Conservation (phyloP, 208 protist genomes). For the Leishmania major region DNA sequence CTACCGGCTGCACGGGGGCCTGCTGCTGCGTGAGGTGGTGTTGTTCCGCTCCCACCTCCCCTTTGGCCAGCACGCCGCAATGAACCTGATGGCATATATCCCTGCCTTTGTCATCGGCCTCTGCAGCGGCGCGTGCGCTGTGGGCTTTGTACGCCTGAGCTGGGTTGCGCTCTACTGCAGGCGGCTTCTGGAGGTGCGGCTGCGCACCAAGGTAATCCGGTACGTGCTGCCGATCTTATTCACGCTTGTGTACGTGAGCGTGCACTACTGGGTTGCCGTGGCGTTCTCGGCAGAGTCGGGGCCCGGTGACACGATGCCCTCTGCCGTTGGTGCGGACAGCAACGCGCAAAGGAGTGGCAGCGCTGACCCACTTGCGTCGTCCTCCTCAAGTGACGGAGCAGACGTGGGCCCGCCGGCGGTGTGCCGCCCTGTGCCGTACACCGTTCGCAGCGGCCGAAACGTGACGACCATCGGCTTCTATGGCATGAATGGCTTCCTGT, state of each 20-base stretch:
- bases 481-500: slow-evolving; percentile 59
- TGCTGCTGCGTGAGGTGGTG: slow-evolving; percentile 42
- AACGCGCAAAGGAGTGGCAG: not conserved
- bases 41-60: slow-evolving; percentile 38
- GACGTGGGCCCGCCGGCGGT: slow-evolving; percentile 8
- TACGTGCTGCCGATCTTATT: slow-evolving; percentile 46
- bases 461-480: slow-evolving; percentile 55
- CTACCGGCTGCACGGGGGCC: slow-evolving; percentile 26
- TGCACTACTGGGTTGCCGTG: slow-evolving; percentile 43
- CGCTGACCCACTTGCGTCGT: not conserved
- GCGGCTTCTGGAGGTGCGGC: slow-evolving; percentile 36
- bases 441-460: slow-evolving; percentile 38
- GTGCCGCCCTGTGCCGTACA: slow-evolving; percentile 38
- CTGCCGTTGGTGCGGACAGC: not conserved
- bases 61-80: slow-evolving; percentile 43
- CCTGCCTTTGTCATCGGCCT: slow-evolving; percentile 44
- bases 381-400: not conserved
- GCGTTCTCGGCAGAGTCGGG: slow-evolving; percentile 9
- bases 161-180: slow-evolving; percentile 42
- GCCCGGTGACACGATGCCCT: not conserved
- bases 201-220: slow-evolving; percentile 40
- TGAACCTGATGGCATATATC: slow-evolving; percentile 54
- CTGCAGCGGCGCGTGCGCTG: slow-evolving; percentile 39
- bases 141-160: slow-evolving; percentile 46
- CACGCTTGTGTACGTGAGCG: slow-evolving; percentile 45